Evolutionary conservation across 1,139 yeast species (phyloP), one percentile per base, ranked within the genome.

Genomic region (Geotrichum siamense): DNA sequence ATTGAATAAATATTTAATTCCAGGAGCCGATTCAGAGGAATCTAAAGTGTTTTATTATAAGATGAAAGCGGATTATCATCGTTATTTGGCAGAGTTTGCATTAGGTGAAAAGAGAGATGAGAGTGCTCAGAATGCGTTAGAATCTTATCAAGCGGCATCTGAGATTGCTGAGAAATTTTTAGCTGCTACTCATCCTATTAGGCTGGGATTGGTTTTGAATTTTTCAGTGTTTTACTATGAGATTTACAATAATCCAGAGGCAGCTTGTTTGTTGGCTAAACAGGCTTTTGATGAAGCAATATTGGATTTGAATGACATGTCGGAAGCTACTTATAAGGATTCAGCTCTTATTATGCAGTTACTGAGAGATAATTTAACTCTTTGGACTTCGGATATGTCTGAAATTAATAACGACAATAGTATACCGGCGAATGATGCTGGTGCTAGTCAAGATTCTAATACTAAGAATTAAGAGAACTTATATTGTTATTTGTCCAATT

Each of bases 31-130:
- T 67, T 78, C 95, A 52, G 97, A 96, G 60, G 98, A 91, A 71
- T 86, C 96, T 43, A 87, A 89, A 76, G 97, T 91, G 50, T 91
- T 91, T 71, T 91, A 91, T 77, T 87, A 85, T 74, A 91, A 91
- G 79, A 91, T 91, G 97, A 89, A 91, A 76, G 98, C 97, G 73
- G 98, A 91, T 69, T 91, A 91, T 76, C 95, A 89, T 76, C 94
- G 98, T 73, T 91, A 91, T 70, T 78, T 91, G 71, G 97, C 97
- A 53, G 98, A 91, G 72, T 91, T 91, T 63, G 93, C 96, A 53
- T 75, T 79, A 56, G 79, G 86, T 55, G 96, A 86, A 58, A 83
- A 84, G 72, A 84, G 96, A 65, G 85, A 86, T 67, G 87, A 76
- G 55, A 94, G 96, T 53, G 94, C 97, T 45, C 91, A 84, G 61